Evolutionary conservation across 2,329 filamentous ascomycete species (phyloP).

Genomic region (Sporothrix luriei): DNA sequence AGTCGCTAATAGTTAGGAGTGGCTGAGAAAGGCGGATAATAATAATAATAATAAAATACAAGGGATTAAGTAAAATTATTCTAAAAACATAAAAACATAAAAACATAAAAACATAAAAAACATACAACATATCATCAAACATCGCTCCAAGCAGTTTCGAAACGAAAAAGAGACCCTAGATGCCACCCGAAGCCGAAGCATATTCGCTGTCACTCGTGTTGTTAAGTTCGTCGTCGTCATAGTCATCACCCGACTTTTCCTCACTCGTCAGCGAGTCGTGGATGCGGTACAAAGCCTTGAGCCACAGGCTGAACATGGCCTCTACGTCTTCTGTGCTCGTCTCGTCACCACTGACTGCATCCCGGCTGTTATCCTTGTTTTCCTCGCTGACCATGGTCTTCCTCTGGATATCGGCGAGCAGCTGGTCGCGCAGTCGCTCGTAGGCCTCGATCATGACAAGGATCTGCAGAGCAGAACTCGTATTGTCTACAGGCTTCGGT

Average conservation of each 20-base stretch:
- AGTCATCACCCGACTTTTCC: conserved; percentile 34
- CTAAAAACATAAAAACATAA: too few relatives aligned
- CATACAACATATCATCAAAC: too few relatives aligned
- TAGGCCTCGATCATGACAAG: conserved; percentile 64
- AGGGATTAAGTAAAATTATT: too few relatives aligned
- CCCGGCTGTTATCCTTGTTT: background rate
- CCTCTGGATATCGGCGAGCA: conserved; percentile 42
- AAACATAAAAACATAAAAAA: too few relatives aligned
- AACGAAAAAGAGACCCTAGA: background rate
- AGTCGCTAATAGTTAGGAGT: too few relatives aligned
- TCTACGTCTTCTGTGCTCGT: conserved; percentile 44
- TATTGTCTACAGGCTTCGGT: conserved; percentile 33
- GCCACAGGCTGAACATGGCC: conserved; percentile 55
- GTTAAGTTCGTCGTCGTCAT: conserved; percentile 35
- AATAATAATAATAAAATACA: too few relatives aligned
- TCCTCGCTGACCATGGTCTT: background rate
- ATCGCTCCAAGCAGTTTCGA: too few relatives aligned
- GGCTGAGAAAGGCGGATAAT: too few relatives aligned
- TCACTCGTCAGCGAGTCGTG: conserved; percentile 46
- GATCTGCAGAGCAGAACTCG: conserved; percentile 54
- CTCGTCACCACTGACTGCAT: background rate
- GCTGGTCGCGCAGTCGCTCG: conserved; percentile 54
- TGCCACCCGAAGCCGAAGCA: conserved; percentile 35
- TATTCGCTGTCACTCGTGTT: conserved; percentile 44
- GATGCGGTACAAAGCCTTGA: conserved; percentile 52